Conservation (phyloP, 805 yeast genomes). For the Candida dajiaensis region DNA sequence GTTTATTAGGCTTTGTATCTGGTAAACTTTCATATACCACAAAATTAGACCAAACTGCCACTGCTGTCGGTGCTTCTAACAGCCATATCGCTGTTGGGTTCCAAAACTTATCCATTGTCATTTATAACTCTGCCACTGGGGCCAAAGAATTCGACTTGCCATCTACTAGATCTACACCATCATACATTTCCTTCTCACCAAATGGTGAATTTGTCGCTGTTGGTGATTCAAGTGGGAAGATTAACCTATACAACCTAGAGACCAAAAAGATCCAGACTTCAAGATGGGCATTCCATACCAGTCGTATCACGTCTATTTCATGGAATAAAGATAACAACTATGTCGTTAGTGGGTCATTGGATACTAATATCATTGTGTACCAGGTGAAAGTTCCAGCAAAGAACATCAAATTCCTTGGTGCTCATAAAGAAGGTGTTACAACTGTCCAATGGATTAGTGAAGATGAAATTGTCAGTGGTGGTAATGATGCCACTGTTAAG, state of each 20-base stretch:
- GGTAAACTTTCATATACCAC: slow-evolving; percentile 27
- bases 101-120: slow-evolving; percentile 30
- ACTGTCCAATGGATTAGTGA: slow-evolving; percentile 62
- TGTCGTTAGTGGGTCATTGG: slow-evolving; percentile 77
- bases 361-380: slow-evolving; percentile 74
- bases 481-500: slow-evolving; percentile 77
- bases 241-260: slow-evolving; percentile 55
- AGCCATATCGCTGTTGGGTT: slow-evolving; percentile 45
- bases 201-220: slow-evolving; percentile 65
- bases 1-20: slow-evolving; percentile 27
- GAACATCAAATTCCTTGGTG: slow-evolving; percentile 65
- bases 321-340: slow-evolving; percentile 77
- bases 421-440: slow-evolving; percentile 86
- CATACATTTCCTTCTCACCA: slow-evolving; percentile 64
- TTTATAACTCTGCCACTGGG: slow-evolving; percentile 31
- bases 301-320: slow-evolving; percentile 66
- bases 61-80: slow-evolving; percentile 40
- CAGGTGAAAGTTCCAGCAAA: slow-evolving; percentile 74
- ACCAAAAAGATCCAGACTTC: slow-evolving; percentile 62
- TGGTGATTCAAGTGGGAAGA: slow-evolving; percentile 86
- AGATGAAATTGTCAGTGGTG: slow-evolving; percentile 56
- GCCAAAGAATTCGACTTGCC: slow-evolving; percentile 27
- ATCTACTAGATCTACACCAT: slow-evolving; percentile 54
- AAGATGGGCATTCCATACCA: slow-evolving; percentile 94
- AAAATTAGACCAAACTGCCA: slow-evolving; percentile 33